These are phyloP conservation scores for Irineochytrium annulatum DNA, from an alignment of 192 early-diverging fungal species.

Conservation along the genomic window DNA sequence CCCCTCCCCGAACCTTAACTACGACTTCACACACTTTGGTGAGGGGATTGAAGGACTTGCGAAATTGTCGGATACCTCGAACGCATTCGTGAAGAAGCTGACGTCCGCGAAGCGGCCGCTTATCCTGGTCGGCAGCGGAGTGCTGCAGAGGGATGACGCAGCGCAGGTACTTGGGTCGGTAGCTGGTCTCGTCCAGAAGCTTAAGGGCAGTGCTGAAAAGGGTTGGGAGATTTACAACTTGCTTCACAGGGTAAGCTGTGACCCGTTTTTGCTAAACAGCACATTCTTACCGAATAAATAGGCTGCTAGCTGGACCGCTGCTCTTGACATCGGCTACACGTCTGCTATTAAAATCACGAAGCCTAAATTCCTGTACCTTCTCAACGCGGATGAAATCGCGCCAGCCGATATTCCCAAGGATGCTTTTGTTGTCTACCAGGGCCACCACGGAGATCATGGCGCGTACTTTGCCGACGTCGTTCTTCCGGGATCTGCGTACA, in stretches of 20 bases:
- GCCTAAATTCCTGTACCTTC: conserved; percentile 81
- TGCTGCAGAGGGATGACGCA: conserved; percentile 70
- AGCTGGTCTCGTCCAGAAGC: conserved; percentile 67
- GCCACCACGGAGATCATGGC: conserved; percentile 96
- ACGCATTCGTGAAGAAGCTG: conserved; percentile 72
- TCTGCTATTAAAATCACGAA: conserved; percentile 26
- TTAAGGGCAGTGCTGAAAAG: conserved; percentile 61
- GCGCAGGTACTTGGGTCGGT: conserved; percentile 70
- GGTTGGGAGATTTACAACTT: conserved; percentile 90
- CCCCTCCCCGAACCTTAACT: conserved; percentile 72
- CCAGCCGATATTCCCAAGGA: conserved; percentile 74
- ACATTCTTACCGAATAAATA: conserved; percentile 18
- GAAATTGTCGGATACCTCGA: conserved; percentile 59
- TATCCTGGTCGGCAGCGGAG: conserved; percentile 80
- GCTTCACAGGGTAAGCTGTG: conserved; percentile 72
- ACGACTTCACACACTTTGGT: conserved; percentile 87
- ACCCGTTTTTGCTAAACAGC: conserved; percentile 5
- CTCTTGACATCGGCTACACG: conserved; percentile 82
- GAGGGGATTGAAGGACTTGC: conserved; percentile 60
- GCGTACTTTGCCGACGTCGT: conserved; percentile 94
- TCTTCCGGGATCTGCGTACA: conserved; percentile 92
- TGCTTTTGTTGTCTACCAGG: conserved; percentile 98
- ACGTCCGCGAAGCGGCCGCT: conserved; percentile 84
- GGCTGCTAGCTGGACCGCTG: conserved; percentile 83
- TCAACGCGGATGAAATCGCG: conserved; percentile 84